These are phyloP conservation scores for Dunaliella sp. DNA, from an alignment of 139 green algal species.

Conservation along the genomic window DNA sequence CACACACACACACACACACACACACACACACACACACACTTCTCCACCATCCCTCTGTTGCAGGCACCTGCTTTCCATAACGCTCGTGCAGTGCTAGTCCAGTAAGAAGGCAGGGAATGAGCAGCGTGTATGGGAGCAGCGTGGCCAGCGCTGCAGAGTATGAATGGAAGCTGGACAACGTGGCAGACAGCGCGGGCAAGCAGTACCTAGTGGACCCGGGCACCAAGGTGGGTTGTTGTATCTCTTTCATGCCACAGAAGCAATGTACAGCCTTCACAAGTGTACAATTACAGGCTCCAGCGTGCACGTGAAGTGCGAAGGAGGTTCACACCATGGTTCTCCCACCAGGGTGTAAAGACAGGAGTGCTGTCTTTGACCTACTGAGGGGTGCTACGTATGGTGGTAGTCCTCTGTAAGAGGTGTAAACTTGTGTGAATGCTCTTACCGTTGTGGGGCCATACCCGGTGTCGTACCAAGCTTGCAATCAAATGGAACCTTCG, in stretches of 20 bases:
- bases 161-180: conserved; percentile 26
- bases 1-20: not conserved
- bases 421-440: no score
- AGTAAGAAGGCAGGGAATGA: not conserved
- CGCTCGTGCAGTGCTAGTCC: not conserved
- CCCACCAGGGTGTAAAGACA: not conserved
- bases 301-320: not conserved
- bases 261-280: no score
- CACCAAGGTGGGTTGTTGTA: conserved; percentile 10
- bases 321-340: not conserved
- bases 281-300: no score
- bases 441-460: no score
- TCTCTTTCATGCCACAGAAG: no score
- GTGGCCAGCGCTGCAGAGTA: not conserved
- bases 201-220: conserved; percentile 16
- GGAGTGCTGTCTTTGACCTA: no score
- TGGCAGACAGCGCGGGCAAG: conserved; percentile 18
- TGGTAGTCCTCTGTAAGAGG: no score
- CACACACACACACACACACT: not conserved
- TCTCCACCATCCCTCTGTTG: not conserved
- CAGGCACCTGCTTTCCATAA: not conserved
- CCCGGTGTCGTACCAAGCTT: no score
- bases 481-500: no score
- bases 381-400: no score
- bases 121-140: not conserved